These are phyloP conservation scores for Lasiodiplodia sp. DNA, from an alignment of 2,329 filamentous ascomycete genomes.

Conservation along the genomic window DNA sequence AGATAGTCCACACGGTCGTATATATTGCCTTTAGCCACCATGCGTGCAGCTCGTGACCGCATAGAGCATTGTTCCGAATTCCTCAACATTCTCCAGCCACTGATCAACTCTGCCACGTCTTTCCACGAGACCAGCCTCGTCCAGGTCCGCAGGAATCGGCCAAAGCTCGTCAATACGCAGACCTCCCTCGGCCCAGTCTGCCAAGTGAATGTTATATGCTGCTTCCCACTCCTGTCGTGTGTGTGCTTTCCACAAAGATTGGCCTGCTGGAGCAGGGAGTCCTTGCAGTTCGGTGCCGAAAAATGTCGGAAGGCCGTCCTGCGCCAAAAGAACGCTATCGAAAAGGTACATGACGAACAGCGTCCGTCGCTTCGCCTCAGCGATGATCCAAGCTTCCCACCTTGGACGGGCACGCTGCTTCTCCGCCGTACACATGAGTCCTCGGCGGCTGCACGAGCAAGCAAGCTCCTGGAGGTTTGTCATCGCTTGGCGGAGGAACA, in stretches of 20 bases:
- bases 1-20: neutral
- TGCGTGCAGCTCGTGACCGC: slow-evolving; percentile 47
- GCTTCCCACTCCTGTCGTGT: slow-evolving; percentile 51
- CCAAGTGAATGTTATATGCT: slow-evolving; percentile 53
- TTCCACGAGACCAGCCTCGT: slow-evolving; percentile 35
- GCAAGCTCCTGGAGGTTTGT: slow-evolving; percentile 62
- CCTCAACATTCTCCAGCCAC: slow-evolving; percentile 61
- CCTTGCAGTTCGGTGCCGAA: slow-evolving; percentile 58
- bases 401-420: slow-evolving; percentile 47
- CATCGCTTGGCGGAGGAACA: slow-evolving; percentile 50
- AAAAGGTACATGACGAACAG: slow-evolving; percentile 63
- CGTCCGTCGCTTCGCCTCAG: slow-evolving; percentile 61
- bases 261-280: slow-evolving; percentile 46
- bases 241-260: slow-evolving; percentile 53
- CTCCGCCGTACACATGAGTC: slow-evolving; percentile 56
- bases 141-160: slow-evolving; percentile 47
- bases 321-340: slow-evolving; percentile 56
- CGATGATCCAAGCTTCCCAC: slow-evolving; percentile 64
- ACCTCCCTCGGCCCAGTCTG: slow-evolving; percentile 50
- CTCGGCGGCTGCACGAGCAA: slow-evolving; percentile 41
- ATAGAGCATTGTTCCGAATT: slow-evolving; percentile 63
- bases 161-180: slow-evolving; percentile 62
- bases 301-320: slow-evolving; percentile 56
- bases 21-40: neutral
- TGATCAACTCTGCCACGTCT: slow-evolving; percentile 52